Conservation (phyloP, 1,284 basidiomycete species). For the Trichosporon sp. region DNA sequence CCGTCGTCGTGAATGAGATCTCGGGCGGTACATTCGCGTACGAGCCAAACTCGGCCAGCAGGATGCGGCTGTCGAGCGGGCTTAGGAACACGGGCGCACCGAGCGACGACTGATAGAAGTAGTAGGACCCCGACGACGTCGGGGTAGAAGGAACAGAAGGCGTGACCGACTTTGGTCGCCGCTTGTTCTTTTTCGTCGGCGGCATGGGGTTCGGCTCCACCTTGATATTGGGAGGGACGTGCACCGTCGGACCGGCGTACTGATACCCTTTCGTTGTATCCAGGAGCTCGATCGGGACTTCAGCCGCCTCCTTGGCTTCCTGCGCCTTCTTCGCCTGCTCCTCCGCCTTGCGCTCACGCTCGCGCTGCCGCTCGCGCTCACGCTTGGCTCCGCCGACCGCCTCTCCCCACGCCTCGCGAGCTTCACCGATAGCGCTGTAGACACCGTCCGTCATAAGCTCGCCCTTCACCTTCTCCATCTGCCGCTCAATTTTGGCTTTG, state of each 20-base stretch:
- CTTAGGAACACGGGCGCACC: conserved; percentile 90
- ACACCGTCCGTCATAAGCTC: conserved; percentile 61
- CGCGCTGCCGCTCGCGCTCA: conserved; percentile 49
- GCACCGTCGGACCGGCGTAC: conserved; percentile 12
- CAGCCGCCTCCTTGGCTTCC: conserved; percentile 20
- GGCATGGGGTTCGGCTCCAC: conserved; percentile 43
- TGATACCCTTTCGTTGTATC: conserved; percentile 1
- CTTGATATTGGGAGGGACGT: conserved; percentile 36
- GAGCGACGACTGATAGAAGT: conserved; percentile 91
- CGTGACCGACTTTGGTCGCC: conserved; percentile 29
- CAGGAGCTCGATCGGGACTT: conserved; percentile 12
- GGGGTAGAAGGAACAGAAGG: conserved; percentile 27
- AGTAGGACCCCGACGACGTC: conserved; percentile 54
- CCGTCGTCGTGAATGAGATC: conserved; percentile 72
- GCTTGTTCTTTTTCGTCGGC: conserved; percentile 15
- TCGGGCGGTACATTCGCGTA: conserved; percentile 80
- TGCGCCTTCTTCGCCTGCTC: conserved; percentile 37
- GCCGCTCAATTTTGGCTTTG: conserved; percentile 64
- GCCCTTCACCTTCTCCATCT: conserved; percentile 65
- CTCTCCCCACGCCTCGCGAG: conserved; percentile 38
- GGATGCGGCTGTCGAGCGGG: conserved; percentile 89
- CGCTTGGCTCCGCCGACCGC: conserved; percentile 40
- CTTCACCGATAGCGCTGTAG: conserved; percentile 35
- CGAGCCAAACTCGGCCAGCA: conserved; percentile 74
- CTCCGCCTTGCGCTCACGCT: conserved; percentile 33